phyloP scores from a whole-genome alignment of 192 early-diverging fungal species.

The Kickxella alabastrina region DNA sequence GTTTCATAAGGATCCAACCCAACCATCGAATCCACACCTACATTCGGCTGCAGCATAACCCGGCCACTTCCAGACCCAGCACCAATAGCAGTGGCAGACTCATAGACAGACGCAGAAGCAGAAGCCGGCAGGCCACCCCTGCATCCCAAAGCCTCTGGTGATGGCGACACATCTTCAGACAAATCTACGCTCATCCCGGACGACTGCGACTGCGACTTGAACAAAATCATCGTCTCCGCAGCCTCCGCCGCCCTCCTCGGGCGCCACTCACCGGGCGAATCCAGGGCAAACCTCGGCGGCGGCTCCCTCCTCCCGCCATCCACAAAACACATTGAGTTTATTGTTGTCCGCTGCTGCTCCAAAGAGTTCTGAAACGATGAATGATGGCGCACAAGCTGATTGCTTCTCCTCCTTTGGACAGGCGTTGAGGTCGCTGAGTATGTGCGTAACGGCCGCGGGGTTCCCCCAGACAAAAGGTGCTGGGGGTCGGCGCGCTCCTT shows the following conservation, averaged over 20 bases:
- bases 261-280: neutral
- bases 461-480: neutral
- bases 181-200: neutral
- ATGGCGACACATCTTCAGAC: too few relatives aligned
- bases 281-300: conserved; percentile 9
- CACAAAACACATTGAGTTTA: too few relatives aligned
- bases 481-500: conserved; percentile 32
- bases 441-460: conserved; percentile 15
- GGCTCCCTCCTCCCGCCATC: too few relatives aligned
- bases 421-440: conserved; percentile 19
- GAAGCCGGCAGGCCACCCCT: too few relatives aligned
- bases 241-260: conserved; percentile 18
- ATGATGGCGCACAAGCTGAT: neutral
- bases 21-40: too few relatives aligned
- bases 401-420: neutral
- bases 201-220: conserved; percentile 16
- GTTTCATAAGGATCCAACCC: too few relatives aligned
- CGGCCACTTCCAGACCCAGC: too few relatives aligned
- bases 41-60: too few relatives aligned
- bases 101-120: too few relatives aligned
- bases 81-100: too few relatives aligned
- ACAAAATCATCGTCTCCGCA: conserved; percentile 42
- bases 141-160: too few relatives aligned
- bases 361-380: neutral
- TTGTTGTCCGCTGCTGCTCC: conserved; percentile 13